A percentile compares a stretch with the other conserved stretches of the same genome.
These are phyloP conservation scores for Tulasnella sp. DNA, from an alignment of 768 basidiomycete species.

Conservation along the genomic window DNA sequence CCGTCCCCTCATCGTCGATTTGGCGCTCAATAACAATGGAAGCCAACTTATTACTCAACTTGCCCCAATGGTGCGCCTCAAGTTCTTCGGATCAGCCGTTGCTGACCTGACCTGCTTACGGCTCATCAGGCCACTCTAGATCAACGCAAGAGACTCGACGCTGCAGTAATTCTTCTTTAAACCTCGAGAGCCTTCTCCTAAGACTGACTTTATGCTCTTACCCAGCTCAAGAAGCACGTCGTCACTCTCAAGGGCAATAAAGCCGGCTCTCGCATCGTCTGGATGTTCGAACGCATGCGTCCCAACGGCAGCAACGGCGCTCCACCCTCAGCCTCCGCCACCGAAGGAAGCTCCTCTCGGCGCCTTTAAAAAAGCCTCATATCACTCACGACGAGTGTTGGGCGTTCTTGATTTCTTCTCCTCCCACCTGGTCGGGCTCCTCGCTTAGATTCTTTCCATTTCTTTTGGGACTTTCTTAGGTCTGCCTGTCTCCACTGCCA, in stretches of 20 bases:
- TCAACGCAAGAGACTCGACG: conserved; percentile 74
- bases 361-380: neutral
- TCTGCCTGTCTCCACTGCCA: neutral
- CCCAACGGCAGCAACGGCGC: neutral
- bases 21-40: conserved; percentile 77
- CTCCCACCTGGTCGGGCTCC: neutral
- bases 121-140: conserved; percentile 71
- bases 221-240: conserved; percentile 69
- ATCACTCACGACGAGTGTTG: neutral
- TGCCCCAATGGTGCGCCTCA: conserved; percentile 61
- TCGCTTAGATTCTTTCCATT: neutral
- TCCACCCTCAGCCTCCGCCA: neutral
- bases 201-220: neutral
- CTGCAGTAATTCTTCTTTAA: conserved; percentile 45
- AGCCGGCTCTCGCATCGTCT: conserved; percentile 87
- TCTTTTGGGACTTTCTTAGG: neutral
- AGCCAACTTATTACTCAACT: conserved; percentile 83
- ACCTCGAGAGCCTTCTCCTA: neutral
- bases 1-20: conserved; percentile 80
- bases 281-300: conserved; percentile 55
- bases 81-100: neutral
- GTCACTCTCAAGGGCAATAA: conserved; percentile 88
- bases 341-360: neutral
- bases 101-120: conserved; percentile 27
- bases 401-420: neutral